Percentiles rank a stretch among this genome's conserved stretches.
Evolutionary conservation across 805 yeast genomes (phyloP).

Genomic region (Vanderwaltozyma polyspora): DNA sequence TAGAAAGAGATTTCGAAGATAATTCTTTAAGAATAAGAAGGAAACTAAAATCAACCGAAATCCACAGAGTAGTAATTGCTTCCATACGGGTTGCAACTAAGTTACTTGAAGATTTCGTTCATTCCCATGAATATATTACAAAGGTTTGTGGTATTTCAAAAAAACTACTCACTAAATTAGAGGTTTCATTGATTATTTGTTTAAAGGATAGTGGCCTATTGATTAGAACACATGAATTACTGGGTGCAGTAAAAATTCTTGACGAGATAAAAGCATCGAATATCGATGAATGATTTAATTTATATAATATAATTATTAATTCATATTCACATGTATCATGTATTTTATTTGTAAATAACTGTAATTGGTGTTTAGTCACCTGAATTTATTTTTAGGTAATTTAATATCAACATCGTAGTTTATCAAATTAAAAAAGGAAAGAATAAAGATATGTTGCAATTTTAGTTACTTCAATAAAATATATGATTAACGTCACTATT

Average conservation of each 20-base stretch:
- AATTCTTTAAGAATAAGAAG: constrained; percentile 10
- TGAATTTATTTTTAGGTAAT: no score
- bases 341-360: no score
- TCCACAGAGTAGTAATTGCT: constrained; percentile 36
- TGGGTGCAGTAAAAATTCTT: constrained; percentile 6
- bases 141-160: constrained; percentile 37
- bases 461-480: no score
- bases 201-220: constrained; percentile 13
- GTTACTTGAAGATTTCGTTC: constrained; percentile 36
- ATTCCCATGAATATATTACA: constrained; percentile 36
- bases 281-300: neutral
- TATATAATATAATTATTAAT: no score
- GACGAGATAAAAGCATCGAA: constrained; percentile 7
- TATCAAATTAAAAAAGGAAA: no score
- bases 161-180: constrained; percentile 19
- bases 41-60: constrained; percentile 28
- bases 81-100: constrained; percentile 36
- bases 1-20: constrained; percentile 6
- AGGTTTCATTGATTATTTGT: constrained; percentile 15
- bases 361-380: no score
- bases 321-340: no score
- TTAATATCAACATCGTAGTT: no score
- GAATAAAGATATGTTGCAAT: no score
- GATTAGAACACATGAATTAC: constrained; percentile 10
- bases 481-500: no score